Base-by-base conservation (phyloP, 23 red algal species). In the Gracilaria gracilis region DNA sequence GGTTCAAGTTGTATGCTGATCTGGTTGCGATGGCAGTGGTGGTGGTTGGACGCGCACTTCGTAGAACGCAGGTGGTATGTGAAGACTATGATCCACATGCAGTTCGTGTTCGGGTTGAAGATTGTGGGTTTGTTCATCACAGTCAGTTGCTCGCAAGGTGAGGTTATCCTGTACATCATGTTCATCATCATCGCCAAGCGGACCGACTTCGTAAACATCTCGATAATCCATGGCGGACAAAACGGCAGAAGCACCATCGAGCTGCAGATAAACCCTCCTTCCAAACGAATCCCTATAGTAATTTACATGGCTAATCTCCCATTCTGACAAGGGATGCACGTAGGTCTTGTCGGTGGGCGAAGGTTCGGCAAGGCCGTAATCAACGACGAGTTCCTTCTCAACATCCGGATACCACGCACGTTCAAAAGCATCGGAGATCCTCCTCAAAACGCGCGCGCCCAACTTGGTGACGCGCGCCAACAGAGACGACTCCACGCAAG, bases 201-300 rank as follows among this genome's bases (percentile, higher is more conserved):
- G 27, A 34, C 14, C 40, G 20, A 23, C 81, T 31, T 84, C 81
- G 12, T 50, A 65, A 34, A 65, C 61, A 48, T 84, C 81, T 44
- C 81, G 61, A 70, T 67, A 84, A 47, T 84, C 81, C 47, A 61
- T 69, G 35, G 81, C 81, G 8, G 65, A 69, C 31, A 84, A 49
- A 11, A 65, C 61, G 34, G 61, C 81, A 27, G 39, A 84, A 17
- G 81, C 81, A 37, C 81, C 81, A n/a, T 84, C 81, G 9, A 84
- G 51, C 54, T 84, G 81, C 61, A 84, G 47, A 47, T 84, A 84
- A 84, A 88, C 84, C 35, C 34, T 59, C 28, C 69, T 51, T 35
- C 84, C 84, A 88, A 88, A 88, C 32, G 67, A 76, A 49, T 88
- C 84, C 21, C 49, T 31, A 48, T 88, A 88, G 32, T 46, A 88